Conservation (phyloP, 306 rosid species). For the Lathyrus oleraceus region DNA sequence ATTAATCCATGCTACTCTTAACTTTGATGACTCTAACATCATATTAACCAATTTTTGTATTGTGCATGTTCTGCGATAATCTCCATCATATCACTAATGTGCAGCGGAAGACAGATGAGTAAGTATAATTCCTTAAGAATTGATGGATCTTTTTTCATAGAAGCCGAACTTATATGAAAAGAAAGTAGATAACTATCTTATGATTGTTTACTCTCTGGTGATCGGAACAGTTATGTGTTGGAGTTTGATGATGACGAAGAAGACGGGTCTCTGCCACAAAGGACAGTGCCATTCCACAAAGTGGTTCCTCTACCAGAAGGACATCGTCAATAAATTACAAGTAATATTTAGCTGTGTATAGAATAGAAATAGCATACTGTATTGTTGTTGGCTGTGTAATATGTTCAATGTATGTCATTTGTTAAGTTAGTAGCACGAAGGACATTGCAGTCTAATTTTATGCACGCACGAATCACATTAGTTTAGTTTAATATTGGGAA, state of each 20-base stretch:
- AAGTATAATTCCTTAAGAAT: constrained; percentile 48
- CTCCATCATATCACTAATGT: constrained; percentile 34
- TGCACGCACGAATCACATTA: constrained; percentile 1
- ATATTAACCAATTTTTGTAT: constrained; percentile 46
- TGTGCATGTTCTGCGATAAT: constrained; percentile 46
- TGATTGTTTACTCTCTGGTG: constrained; percentile 28
- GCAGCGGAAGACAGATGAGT: constrained; percentile 98
- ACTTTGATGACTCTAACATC: constrained; percentile 14
- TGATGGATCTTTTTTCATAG: not conserved
- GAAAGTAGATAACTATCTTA: not conserved
- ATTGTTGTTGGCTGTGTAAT: constrained; percentile 29
- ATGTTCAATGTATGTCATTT: constrained; percentile 10
- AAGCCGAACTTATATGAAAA: not conserved
- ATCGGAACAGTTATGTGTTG: constrained; percentile 73
- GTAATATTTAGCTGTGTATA: constrained; percentile 45
- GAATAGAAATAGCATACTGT: constrained; percentile 18
- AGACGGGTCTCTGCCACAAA: constrained; percentile 92
- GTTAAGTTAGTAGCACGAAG: not conserved
- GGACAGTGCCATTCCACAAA: constrained; percentile 85
- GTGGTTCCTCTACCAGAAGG: constrained; percentile 95
- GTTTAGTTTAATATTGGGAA: not conserved
- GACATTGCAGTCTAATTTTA: constrained; percentile 2
- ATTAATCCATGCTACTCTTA: not conserved
- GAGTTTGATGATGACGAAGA: constrained; percentile 99
- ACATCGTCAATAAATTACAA: constrained; percentile 71